phyloP scores from a whole-genome alignment of 2,329 filamentous ascomycete genomes.

The Paecilomyces sp. region DNA sequence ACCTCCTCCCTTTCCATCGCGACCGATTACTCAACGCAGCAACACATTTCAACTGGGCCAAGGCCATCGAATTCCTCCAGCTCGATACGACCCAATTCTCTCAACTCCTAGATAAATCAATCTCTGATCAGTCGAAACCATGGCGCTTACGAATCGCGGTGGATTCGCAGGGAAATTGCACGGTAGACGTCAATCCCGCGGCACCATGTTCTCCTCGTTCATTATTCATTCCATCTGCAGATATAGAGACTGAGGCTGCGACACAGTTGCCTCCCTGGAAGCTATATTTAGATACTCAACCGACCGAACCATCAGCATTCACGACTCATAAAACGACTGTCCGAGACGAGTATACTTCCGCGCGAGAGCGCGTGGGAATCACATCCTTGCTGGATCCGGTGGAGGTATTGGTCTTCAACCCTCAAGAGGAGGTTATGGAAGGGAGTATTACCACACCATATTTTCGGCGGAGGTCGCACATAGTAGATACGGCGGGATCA shows the following conservation, averaged over 20 bases:
- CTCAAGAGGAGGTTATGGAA: slow-evolving; percentile 66
- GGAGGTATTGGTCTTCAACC: slow-evolving; percentile 72
- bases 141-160: slow-evolving; percentile 33
- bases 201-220: slow-evolving; percentile 15
- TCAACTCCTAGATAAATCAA: slow-evolving; percentile 19
- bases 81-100: slow-evolving; percentile 21
- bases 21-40: slow-evolving; percentile 64
- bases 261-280: slow-evolving; percentile 30
- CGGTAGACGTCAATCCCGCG: slow-evolving; percentile 24
- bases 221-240: slow-evolving; percentile 18
- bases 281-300: slow-evolving; percentile 46
- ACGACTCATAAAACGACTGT: slow-evolving; percentile 82
- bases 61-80: slow-evolving; percentile 22
- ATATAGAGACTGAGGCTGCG: background rate
- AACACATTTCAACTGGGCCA: slow-evolving; percentile 41
- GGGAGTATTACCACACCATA: slow-evolving; percentile 77
- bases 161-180: slow-evolving; percentile 20
- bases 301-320: slow-evolving; percentile 52
- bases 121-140: slow-evolving; percentile 24
- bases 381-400: slow-evolving; percentile 33
- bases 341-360: slow-evolving; percentile 63
- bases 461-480: slow-evolving; percentile 52
- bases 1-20: slow-evolving; percentile 72
- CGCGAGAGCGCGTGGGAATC: slow-evolving; percentile 57
- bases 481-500: background rate